These are phyloP conservation scores for Colletotrichum sublineola DNA, from an alignment of 2,329 filamentous ascomycete species.

Conservation along the genomic window DNA sequence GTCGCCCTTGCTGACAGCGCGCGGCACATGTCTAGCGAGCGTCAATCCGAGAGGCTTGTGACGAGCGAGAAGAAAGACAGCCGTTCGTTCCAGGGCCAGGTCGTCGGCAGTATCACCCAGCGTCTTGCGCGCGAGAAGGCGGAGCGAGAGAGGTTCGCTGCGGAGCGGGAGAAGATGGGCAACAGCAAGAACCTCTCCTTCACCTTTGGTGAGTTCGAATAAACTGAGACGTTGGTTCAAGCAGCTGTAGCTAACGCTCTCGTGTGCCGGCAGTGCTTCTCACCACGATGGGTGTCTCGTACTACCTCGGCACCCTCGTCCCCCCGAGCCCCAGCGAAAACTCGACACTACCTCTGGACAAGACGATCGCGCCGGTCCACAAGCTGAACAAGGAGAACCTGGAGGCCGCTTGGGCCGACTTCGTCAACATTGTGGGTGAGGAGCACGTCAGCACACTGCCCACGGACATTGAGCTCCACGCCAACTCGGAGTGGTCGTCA, in stretches of 20 bases:
- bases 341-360: constrained; percentile 72
- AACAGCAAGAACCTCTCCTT: constrained; percentile 62
- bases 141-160: constrained; percentile 65
- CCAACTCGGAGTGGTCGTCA: constrained; percentile 74
- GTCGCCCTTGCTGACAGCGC: constrained; percentile 32
- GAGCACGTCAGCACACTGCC: constrained; percentile 74
- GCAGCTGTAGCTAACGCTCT: constrained; percentile 30
- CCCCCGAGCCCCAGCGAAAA: constrained; percentile 63
- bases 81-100: constrained; percentile 68
- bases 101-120: constrained; percentile 69
- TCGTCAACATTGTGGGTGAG: constrained; percentile 72
- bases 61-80: constrained; percentile 55
- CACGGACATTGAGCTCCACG: constrained; percentile 67
- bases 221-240: no score
- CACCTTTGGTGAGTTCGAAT: constrained; percentile 63
- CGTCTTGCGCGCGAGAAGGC: constrained; percentile 67
- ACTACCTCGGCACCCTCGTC: constrained; percentile 70
- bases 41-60: constrained; percentile 43
- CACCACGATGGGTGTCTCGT: constrained; percentile 65
- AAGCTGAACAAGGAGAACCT: constrained; percentile 73
- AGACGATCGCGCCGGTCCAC: constrained; percentile 65
- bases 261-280: constrained; percentile 60
- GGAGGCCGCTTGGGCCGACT: constrained; percentile 78
- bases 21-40: constrained; percentile 46
- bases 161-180: constrained; percentile 52